Evolutionary conservation across 805 yeast species (phyloP).

Genomic region (Huiozyma sinensis): DNA sequence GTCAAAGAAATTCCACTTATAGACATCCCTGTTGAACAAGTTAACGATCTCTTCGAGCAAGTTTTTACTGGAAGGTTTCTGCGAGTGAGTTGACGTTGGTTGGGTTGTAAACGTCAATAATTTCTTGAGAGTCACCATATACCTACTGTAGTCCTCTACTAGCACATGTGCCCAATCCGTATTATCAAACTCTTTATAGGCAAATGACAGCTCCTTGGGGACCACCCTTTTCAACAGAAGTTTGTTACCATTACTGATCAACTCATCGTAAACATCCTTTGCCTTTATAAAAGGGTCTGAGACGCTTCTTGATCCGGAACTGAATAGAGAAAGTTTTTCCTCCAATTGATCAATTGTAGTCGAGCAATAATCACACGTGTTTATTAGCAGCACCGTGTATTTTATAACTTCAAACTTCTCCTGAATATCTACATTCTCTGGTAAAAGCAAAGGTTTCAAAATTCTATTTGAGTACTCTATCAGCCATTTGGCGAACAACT

Average conservation of each 20-base stretch:
- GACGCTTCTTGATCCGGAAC: conserved; percentile 34
- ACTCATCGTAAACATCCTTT: conserved; percentile 44
- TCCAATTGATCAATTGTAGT: conserved; percentile 69
- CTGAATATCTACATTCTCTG: conserved; percentile 27
- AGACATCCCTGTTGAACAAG: conserved; percentile 56
- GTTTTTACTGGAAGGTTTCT: conserved; percentile 25
- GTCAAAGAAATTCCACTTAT: conserved; percentile 64
- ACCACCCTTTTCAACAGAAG: conserved; percentile 45
- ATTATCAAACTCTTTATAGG: conserved; percentile 77
- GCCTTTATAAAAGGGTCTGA: conserved; percentile 41
- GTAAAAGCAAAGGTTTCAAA: conserved; percentile 40
- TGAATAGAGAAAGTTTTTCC: conserved; percentile 40
- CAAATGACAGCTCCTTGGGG: conserved; percentile 47
- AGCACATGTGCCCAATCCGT: conserved; percentile 61
- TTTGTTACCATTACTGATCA: conserved; percentile 49
- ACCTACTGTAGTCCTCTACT: conserved; percentile 66
- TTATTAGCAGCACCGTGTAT: conserved; percentile 60
- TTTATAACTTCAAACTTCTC: conserved; percentile 50
- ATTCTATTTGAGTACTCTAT: conserved; percentile 44
- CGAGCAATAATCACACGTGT: conserved; percentile 85
- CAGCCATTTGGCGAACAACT: conserved; percentile 57
- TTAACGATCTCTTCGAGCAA: conserved; percentile 35
- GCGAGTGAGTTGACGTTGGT: conserved; percentile 20
- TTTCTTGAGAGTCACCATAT: conserved; percentile 47
- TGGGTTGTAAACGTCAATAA: conserved; percentile 24